Evolutionary conservation across 805 yeast genomes (phyloP).

Genomic region (Cyberlindnera mrakii): DNA sequence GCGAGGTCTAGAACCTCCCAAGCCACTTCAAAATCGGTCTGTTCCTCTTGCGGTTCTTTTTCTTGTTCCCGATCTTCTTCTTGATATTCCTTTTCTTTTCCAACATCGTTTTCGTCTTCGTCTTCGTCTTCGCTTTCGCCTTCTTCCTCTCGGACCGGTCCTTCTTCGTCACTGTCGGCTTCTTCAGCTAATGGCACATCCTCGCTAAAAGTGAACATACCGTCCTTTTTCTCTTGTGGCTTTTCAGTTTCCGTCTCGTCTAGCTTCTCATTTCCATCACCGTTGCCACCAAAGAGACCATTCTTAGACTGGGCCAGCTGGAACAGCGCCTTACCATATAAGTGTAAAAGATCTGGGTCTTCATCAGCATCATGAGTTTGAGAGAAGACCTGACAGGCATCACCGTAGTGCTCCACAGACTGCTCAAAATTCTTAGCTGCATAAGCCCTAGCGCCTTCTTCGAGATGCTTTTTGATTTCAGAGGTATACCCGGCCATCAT

Average conservation of each 20-base stretch:
- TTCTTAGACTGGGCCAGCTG: constrained; percentile 69
- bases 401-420: constrained; percentile 68
- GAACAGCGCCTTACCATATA: constrained; percentile 78
- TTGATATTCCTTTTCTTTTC: not conserved
- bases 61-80: constrained; percentile 24
- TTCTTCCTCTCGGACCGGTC: constrained; percentile 8
- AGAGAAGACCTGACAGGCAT: constrained; percentile 58
- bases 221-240: constrained; percentile 22
- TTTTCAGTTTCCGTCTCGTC: constrained; percentile 13
- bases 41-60: constrained; percentile 33
- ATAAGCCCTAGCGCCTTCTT: constrained; percentile 58
- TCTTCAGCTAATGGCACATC: constrained; percentile 33
- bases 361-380: constrained; percentile 47
- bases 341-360: constrained; percentile 61
- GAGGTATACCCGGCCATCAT: constrained; percentile 25
- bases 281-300: constrained; percentile 57
- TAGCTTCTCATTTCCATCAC: constrained; percentile 19
- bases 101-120: constrained; percentile 15
- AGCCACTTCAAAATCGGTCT: constrained; percentile 77
- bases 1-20: constrained; percentile 84
- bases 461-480: constrained; percentile 42
- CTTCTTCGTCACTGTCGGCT: constrained; percentile 14
- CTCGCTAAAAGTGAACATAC: constrained; percentile 31
- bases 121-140: constrained; percentile 12
- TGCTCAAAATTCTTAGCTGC: constrained; percentile 59